These are phyloP conservation scores for Epichloe baconii DNA, from an alignment of 2,329 filamentous ascomycete genomes.

Conservation along the genomic window DNA sequence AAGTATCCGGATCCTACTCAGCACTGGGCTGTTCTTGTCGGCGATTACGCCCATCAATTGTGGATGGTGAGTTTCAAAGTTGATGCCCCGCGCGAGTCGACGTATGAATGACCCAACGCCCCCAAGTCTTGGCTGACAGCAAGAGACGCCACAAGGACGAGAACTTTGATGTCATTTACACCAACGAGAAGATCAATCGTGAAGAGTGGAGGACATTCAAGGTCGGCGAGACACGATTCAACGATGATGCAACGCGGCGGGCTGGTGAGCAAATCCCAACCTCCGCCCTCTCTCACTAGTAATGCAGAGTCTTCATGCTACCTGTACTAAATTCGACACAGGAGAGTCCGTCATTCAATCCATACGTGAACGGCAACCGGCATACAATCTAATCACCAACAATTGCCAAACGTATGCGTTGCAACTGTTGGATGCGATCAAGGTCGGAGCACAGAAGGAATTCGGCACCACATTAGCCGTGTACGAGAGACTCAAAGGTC, in stretches of 20 bases:
- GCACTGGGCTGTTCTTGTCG: constrained; percentile 46
- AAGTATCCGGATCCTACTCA: constrained; percentile 45
- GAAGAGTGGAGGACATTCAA: constrained; percentile 37
- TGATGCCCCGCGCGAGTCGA: not conserved
- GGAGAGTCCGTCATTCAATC: constrained; percentile 39
- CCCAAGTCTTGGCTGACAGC: not conserved
- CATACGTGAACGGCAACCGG: constrained; percentile 34
- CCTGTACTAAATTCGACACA: constrained; percentile 10
- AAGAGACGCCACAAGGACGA: constrained; percentile 26
- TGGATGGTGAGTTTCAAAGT: constrained; percentile 35
- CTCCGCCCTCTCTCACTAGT: not conserved
- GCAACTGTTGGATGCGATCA: constrained; percentile 39
- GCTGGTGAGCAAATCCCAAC: constrained; percentile 24
- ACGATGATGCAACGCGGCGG: constrained; percentile 37
- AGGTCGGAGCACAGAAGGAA: constrained; percentile 34
- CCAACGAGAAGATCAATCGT: constrained; percentile 32
- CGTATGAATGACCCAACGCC: not conserved
- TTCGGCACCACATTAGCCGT: constrained; percentile 41
- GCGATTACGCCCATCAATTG: constrained; percentile 41
- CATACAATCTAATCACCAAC: constrained; percentile 46
- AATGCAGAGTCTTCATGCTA: not conserved
- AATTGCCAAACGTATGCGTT: constrained; percentile 47
- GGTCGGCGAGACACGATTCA: constrained; percentile 40
- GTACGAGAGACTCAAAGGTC: constrained; percentile 36
- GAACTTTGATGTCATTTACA: constrained; percentile 42